phyloP scores from a whole-genome alignment of 2,329 filamentous ascomycete species.

The Cytospora piceae region DNA sequence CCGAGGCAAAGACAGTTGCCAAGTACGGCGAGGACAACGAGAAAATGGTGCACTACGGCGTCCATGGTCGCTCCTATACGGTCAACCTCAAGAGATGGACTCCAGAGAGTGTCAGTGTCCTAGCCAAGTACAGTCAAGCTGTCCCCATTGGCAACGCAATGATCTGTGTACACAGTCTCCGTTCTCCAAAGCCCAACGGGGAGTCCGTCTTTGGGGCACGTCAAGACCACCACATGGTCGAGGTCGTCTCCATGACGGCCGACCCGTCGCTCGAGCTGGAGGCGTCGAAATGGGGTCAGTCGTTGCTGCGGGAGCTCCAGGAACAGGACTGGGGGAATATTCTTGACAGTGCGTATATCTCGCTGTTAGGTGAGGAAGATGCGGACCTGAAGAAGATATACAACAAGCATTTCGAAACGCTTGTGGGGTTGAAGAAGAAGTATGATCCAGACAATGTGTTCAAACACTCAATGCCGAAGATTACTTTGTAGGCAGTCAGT shows the following conservation, averaged over 20 bases:
- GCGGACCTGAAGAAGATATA: constrained; percentile 38
- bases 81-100: constrained; percentile 13
- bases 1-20: constrained; percentile 16
- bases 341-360: constrained; percentile 39
- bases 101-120: not conserved
- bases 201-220: constrained; percentile 16
- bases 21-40: constrained; percentile 24
- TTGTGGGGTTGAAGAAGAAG: constrained; percentile 38
- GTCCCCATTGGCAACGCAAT: constrained; percentile 15
- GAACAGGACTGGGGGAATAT: constrained; percentile 35
- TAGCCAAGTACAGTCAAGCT: constrained; percentile 11
- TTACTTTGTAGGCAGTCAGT: not conserved
- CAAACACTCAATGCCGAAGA: constrained; percentile 27
- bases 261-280: constrained; percentile 12
- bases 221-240: constrained; percentile 13
- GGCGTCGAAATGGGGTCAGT: constrained; percentile 23
- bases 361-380: constrained; percentile 36
- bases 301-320: constrained; percentile 32
- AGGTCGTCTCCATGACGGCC: constrained; percentile 23
- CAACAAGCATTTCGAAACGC: constrained; percentile 35
- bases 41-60: constrained; percentile 19
- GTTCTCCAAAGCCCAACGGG: constrained; percentile 4
- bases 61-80: constrained; percentile 11
- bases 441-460: constrained; percentile 45
- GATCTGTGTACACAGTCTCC: constrained; percentile 19